Base-by-base conservation (phyloP, 169 alveolate genomes). In the Amoebophrya sp. region DNA sequence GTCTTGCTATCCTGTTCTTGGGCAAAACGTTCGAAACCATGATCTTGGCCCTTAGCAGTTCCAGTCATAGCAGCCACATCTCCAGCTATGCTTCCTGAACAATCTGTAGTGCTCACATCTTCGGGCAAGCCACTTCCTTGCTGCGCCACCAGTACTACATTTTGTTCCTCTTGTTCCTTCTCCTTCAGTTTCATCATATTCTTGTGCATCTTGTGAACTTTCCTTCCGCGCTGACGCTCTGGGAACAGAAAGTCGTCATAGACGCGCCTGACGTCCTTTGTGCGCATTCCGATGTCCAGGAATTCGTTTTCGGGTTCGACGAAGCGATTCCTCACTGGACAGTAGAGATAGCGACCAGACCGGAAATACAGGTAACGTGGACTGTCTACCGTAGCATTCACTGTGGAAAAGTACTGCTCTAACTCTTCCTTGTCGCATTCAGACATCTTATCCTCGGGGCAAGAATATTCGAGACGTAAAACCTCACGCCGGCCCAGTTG, bases 361-460 rank as follows among this genome's bases (percentile, higher is more conserved):
- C 83, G 83, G 83, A 65, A 65, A 29, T 36, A 65, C 38, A 65
- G n/a, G 39, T 36, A 65, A 10, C 26, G 83, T 36, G 83, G n/a
- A n/a, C n/a, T n/a, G n/a, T n/a, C n/a, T n/a, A n/a, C n/a, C n/a
- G n/a, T n/a, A n/a, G n/a, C n/a, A 36, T 65, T 65, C 83, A 65
- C 83, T 36, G 83, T 65, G 83, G 83, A 65, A 26, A 65, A 65
- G 83, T 65, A 65, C 33, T 65, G 83, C n/a, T n/a, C n/a, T n/a
- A n/a, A n/a, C n/a, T n/a, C n/a, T n/a, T n/a, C n/a, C n/a, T n/a
- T n/a, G n/a, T n/a, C n/a, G n/a, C n/a, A n/a, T n/a, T n/a, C n/a
- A n/a, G n/a, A n/a, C n/a, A n/a, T n/a, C n/a, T n/a, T n/a, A n/a
- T n/a, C n/a, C n/a, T n/a, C n/a, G n/a, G n/a, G n/a, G n/a, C n/a